phyloP scores from a whole-genome alignment of 2,329 filamentous ascomycete genomes.

The Dothidotthia symphoricarpi region DNA sequence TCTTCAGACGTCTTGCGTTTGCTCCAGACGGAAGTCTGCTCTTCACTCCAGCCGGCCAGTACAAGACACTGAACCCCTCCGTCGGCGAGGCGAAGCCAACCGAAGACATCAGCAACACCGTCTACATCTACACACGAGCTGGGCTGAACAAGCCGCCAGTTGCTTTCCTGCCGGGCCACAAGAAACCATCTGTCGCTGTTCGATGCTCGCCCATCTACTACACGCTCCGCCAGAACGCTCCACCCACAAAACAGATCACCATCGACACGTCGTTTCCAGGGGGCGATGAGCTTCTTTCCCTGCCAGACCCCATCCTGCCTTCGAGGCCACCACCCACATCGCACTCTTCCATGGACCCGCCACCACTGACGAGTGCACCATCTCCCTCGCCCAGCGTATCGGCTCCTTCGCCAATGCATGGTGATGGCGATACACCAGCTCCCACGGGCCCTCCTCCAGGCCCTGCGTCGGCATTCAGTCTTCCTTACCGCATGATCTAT shows the following conservation, averaged over 20 bases:
- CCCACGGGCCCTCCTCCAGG: slow-evolving; percentile 53
- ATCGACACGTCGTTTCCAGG: slow-evolving; percentile 74
- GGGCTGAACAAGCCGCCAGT: slow-evolving; percentile 96
- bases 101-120: slow-evolving; percentile 92
- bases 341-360: slow-evolving; percentile 75
- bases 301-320: slow-evolving; percentile 75
- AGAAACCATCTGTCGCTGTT: slow-evolving; percentile 95
- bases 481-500: slow-evolving; percentile 93
- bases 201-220: slow-evolving; percentile 92
- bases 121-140: slow-evolving; percentile 95
- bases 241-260: slow-evolving; percentile 81
- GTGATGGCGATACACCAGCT: slow-evolving; percentile 53
- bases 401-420: slow-evolving; percentile 52
- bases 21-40: slow-evolving; percentile 92
- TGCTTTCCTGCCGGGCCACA: slow-evolving; percentile 91
- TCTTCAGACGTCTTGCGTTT: slow-evolving; percentile 91
- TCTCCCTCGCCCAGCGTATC: slow-evolving; percentile 51
- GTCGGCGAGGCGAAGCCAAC: slow-evolving; percentile 67
- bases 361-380: slow-evolving; percentile 61
- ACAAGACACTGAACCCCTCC: slow-evolving; percentile 73
- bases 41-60: slow-evolving; percentile 92
- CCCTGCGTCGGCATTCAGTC: slow-evolving; percentile 66
- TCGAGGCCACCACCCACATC: slow-evolving; percentile 56
- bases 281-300: slow-evolving; percentile 76
- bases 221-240: slow-evolving; percentile 65